Evolutionary conservation across 345 rosid genomes (phyloP).

Genomic region (Nephelium lappaceum): DNA sequence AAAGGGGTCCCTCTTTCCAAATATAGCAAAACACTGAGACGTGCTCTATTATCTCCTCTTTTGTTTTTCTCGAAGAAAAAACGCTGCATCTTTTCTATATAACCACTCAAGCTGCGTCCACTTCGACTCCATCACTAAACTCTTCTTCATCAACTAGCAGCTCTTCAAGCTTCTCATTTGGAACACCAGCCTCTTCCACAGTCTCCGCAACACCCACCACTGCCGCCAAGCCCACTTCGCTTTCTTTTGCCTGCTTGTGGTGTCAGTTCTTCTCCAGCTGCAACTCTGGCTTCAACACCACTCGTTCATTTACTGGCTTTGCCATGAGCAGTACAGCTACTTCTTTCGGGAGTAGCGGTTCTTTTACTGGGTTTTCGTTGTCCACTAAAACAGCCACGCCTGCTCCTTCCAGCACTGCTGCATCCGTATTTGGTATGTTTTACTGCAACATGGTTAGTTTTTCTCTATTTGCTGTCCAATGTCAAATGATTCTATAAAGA

Average conservation of each 20-base stretch:
- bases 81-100: too few relatives aligned
- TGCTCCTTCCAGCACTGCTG: conserved; percentile 40
- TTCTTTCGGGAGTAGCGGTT: conserved; percentile 47
- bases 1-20: too few relatives aligned
- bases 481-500: too few relatives aligned
- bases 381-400: conserved; percentile 47
- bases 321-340: conserved; percentile 47
- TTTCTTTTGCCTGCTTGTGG: conserved; percentile 50
- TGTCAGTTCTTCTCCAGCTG: conserved; percentile 35
- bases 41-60: too few relatives aligned
- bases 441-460: not conserved
- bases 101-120: conserved; percentile 30
- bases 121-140: conserved; percentile 38
- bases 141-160: conserved; percentile 32
- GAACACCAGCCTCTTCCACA: conserved; percentile 36
- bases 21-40: too few relatives aligned
- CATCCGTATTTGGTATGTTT: conserved; percentile 62
- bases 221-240: conserved; percentile 34
- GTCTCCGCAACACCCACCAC: conserved; percentile 26
- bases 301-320: conserved; percentile 55
- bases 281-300: conserved; percentile 24
- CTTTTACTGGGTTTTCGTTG: conserved; percentile 71
- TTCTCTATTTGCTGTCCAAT: not conserved
- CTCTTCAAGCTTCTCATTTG: conserved; percentile 50
- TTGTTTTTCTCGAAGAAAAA: too few relatives aligned